These are phyloP conservation scores for Hypoxylon intermedium DNA, from an alignment of 495 filamentous ascomycete genomes.

Conservation along the genomic window DNA sequence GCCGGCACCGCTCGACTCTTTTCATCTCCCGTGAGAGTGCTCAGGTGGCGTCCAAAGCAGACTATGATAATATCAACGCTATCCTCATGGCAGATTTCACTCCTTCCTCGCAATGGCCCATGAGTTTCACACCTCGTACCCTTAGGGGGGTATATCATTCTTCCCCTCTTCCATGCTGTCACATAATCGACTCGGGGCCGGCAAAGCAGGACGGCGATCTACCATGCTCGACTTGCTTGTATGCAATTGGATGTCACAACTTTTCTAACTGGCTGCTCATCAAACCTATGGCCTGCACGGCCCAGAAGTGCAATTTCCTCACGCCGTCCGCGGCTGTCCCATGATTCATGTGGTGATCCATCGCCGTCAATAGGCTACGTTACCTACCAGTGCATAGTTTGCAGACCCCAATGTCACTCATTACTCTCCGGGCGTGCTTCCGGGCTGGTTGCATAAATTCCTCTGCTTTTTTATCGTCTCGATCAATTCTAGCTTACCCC, in stretches of 20 bases:
- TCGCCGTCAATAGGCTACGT: conserved; percentile 18
- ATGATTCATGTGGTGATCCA: conserved; percentile 28
- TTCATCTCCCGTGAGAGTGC: no score
- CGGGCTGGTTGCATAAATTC: conserved; percentile 21
- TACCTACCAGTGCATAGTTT: conserved; percentile 27
- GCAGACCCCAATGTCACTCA: conserved; percentile 34
- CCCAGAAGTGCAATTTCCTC: conserved; percentile 16
- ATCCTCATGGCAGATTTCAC: no score
- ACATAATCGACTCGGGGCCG: conserved; percentile 26
- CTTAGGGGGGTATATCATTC: background rate
- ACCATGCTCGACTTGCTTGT: conserved; percentile 23
- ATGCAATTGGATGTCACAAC: conserved; percentile 29
- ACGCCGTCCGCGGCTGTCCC: conserved; percentile 38
- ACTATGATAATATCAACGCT: background rate
- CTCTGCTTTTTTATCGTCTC: conserved; percentile 7
- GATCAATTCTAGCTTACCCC: conserved; percentile 7
- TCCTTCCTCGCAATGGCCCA: background rate
- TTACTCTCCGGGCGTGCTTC: conserved; percentile 22
- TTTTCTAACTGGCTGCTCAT: conserved; percentile 22
- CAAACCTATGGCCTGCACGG: conserved; percentile 36
- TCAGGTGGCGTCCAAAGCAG: conserved; percentile 47
- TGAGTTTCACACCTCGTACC: conserved; percentile 10
- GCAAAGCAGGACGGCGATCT: conserved; percentile 32
- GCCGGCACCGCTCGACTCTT: no score
- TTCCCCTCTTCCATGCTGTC: conserved; percentile 23